phyloP scores from a whole-genome alignment of 140 eudicot species.

The Bidens hawaiensis region DNA sequence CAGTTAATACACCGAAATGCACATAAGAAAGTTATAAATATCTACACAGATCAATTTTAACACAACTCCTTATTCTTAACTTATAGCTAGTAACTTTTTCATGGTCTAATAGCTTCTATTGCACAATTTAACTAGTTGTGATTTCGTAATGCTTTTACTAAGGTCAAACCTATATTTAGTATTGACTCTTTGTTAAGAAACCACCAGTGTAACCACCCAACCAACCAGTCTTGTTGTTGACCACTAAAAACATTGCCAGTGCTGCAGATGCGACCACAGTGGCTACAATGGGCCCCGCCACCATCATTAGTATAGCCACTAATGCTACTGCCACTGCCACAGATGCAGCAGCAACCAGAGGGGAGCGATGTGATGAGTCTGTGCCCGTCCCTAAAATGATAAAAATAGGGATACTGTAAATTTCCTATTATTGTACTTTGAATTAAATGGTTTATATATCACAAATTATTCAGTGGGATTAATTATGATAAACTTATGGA shows the following conservation, averaged over 20 bases:
- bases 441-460: not conserved
- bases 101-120: not conserved
- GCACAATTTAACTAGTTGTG: conserved; percentile 1
- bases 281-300: conserved; percentile 61
- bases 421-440: not conserved
- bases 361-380: conserved; percentile 51
- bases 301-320: conserved; percentile 58
- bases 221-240: conserved; percentile 49
- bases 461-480: not conserved
- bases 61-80: conserved; percentile 7
- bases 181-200: conserved; percentile 56
- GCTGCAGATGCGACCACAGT: conserved; percentile 63
- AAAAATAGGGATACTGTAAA: conserved; percentile 36
- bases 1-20: conserved; percentile 6
- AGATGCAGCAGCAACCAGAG: conserved; percentile 62
- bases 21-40: not conserved
- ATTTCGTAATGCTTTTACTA: conserved; percentile 14
- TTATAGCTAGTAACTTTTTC: too few relatives aligned
- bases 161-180: conserved; percentile 62
- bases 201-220: conserved; percentile 47
- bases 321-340: conserved; percentile 63
- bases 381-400: conserved; percentile 76
- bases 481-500: not conserved
- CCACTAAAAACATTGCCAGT: conserved; percentile 42
- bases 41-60: not conserved